Evolutionary conservation across 495 filamentous ascomycete genomes (phyloP).

Genomic region (Neurospora sublineolata): DNA sequence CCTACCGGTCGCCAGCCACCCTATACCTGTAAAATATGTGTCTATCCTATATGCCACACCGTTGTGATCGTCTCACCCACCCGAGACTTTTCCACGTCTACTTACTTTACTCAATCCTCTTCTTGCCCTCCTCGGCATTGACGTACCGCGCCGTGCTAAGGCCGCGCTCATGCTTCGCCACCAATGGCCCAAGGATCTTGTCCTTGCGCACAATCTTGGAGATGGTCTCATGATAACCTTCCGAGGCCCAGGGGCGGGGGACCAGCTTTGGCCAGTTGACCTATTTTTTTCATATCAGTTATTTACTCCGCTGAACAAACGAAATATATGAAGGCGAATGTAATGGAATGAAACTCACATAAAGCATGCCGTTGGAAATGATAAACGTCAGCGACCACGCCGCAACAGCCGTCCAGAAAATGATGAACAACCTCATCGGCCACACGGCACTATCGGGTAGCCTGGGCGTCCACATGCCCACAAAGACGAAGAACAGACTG

Average conservation of each 20-base stretch:
- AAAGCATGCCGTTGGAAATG: conserved; percentile 73
- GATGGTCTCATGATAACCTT: conserved; percentile 83
- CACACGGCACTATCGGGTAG: conserved; percentile 57
- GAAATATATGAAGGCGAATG: neutral
- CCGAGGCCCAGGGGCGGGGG: conserved; percentile 67
- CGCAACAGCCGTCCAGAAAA: conserved; percentile 61
- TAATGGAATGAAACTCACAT: conserved; percentile 47
- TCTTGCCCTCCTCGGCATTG: conserved; percentile 90
- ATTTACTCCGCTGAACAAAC: neutral
- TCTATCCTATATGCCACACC: neutral
- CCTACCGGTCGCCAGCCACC: neutral
- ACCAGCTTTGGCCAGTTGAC: conserved; percentile 97
- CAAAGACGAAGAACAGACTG: conserved; percentile 73
- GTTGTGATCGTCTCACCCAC: neutral
- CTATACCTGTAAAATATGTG: neutral
- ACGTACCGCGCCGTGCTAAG: conserved; percentile 66
- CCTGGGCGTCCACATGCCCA: conserved; percentile 61
- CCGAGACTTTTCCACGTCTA: neutral
- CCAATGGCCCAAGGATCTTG: conserved; percentile 58
- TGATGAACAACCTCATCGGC: conserved; percentile 64
- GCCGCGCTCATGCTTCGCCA: conserved; percentile 63
- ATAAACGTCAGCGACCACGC: conserved; percentile 66
- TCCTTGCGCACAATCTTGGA: conserved; percentile 57
- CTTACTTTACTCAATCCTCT: conserved; percentile 64
- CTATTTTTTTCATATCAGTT: conserved; percentile 33